Base-by-base conservation (phyloP, 768 basidiomycete genomes). In the Piloderma croceum region DNA sequence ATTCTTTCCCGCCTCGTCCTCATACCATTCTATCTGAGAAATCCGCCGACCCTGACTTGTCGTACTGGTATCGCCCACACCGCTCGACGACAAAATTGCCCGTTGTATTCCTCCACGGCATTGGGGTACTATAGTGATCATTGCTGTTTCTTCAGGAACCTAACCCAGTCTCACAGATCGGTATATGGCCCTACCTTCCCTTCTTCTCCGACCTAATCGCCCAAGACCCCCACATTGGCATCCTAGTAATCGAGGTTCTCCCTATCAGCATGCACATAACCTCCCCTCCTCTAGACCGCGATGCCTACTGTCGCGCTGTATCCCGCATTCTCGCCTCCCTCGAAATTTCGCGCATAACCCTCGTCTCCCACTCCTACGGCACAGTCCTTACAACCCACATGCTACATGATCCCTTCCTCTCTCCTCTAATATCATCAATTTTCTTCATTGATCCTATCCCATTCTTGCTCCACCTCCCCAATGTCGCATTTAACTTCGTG, bases 371-470 rank as follows among this genome's bases (percentile, higher is more conserved):
- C 53, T 82, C 81, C 0, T 84, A 77, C 48, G 79, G 81, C 15
- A 83, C 80, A 2, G 70, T 70, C 47, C 36, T 81, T 34, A 62
- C 72, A 4, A 72, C 74, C 3, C 74, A 79, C 53, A 69, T 82
- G 38, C 51, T 80, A 15, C 74, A 64, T 35, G 62, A 67, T 25
- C 27, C 27, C 27, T 9, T 15, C 10, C 27, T 29, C 27, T 9
- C 27, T 15, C 27, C 27, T 9, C 27, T 65, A 29, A 61, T 83
- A 45, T 54, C 65, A 1, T 63, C 71, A 15, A 56, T 61, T 20
- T 57, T 82, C 21, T 63, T 84, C 34, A 61, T 82, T 34, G 81
- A 83, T 58, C 82, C 81, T 3, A 77, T 83, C 25, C 77, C 80
- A 0, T 68, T 84, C 45, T 59, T 83, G 3, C 65, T 83, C 6